Conservation (phyloP, 805 yeast species). For the Suhomyces vadensis region DNA sequence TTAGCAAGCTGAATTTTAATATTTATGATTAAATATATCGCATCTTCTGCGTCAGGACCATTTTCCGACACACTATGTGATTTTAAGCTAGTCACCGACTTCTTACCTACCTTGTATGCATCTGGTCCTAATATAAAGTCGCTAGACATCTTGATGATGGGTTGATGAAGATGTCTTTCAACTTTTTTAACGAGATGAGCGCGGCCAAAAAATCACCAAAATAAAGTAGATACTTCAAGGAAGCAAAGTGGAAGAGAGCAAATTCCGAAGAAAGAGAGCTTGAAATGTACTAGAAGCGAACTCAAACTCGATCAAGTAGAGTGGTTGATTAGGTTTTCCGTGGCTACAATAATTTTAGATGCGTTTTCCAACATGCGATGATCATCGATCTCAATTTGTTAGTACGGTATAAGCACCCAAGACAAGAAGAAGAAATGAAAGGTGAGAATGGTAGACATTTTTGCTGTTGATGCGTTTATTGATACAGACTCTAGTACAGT, state of each 20-base stretch:
- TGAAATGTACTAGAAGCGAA: too few relatives aligned
- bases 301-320: too few relatives aligned
- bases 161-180: neutral
- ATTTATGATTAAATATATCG: constrained; percentile 47
- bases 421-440: too few relatives aligned
- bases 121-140: constrained; percentile 19
- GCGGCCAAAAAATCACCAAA: constrained; percentile 4
- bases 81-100: constrained; percentile 17
- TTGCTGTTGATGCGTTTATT: neutral
- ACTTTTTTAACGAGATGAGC: neutral
- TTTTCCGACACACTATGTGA: constrained; percentile 16
- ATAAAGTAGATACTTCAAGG: too few relatives aligned
- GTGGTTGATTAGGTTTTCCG: too few relatives aligned
- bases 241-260: too few relatives aligned
- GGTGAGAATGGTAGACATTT: too few relatives aligned
- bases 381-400: too few relatives aligned
- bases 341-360: too few relatives aligned
- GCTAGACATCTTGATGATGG: constrained; percentile 6
- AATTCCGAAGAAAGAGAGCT: too few relatives aligned
- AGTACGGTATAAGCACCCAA: too few relatives aligned
- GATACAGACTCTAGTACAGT: neutral
- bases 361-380: too few relatives aligned
- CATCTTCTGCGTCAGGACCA: constrained; percentile 26
- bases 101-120: constrained; percentile 12
- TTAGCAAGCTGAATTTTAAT: constrained; percentile 46